Evolutionary conservation across 2,329 filamentous ascomycete genomes (phyloP).

Genomic region (Hymenoscyphus albidus): DNA sequence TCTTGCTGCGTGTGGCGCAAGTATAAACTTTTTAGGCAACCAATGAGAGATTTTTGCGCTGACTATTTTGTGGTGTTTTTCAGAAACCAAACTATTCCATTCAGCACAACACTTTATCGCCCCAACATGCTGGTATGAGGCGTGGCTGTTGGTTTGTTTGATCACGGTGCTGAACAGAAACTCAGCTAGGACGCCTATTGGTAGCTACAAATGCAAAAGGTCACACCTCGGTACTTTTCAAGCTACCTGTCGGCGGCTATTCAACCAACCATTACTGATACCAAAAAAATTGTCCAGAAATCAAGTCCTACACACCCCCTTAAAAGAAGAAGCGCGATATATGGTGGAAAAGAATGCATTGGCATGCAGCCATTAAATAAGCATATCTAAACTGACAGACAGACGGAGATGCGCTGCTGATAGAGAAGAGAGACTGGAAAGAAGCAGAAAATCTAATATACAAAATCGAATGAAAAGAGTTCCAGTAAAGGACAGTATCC

Average conservation of each 20-base stretch:
- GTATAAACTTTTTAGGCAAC: not conserved
- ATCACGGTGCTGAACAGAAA: not conserved
- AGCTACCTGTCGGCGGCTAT: not conserved
- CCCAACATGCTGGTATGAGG: not conserved
- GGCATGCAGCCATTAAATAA: not conserved
- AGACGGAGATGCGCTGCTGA: not conserved
- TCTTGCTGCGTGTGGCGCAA: not conserved
- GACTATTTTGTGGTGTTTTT: not conserved
- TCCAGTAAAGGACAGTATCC: not conserved
- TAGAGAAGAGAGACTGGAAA: not conserved
- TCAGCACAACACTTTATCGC: slow-evolving; percentile 1
- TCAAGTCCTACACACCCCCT: not conserved
- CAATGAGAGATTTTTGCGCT: not conserved
- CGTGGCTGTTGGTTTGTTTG: not conserved
- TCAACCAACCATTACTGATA: not conserved
- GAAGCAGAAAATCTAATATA: not conserved
- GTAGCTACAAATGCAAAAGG: not conserved
- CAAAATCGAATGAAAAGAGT: not conserved
- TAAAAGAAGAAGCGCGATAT: not conserved
- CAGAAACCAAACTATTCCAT: not conserved
- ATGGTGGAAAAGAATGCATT: not conserved
- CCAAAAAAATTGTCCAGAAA: not conserved
- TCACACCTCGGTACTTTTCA: not conserved
- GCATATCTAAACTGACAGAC: not conserved
- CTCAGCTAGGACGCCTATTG: not conserved